Evolutionary conservation across 306 rosid species (phyloP), one percentile per base, ranked within the genome.

Genomic region (Cyclanthera cordifolia): DNA sequence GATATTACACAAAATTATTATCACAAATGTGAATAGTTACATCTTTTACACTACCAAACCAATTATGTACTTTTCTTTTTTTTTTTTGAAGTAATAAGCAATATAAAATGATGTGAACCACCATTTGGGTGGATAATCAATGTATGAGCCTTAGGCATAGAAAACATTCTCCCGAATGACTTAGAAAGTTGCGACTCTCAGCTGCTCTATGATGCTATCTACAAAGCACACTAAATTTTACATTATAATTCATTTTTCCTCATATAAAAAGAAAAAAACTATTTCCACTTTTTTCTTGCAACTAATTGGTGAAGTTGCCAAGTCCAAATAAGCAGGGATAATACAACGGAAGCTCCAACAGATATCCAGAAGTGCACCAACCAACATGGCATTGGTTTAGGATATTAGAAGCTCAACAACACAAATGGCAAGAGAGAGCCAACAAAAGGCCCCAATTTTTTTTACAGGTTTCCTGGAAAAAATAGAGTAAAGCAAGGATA

Each of bases 361-460:
- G 86, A 78, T 46, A 77, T 72, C 99, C 99, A 94, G 52, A 86
- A 82, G 1, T 79, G 72, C 69, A 76, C 84, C 67, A 94, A 73
- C 99, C 99, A 94, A 37, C 79, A 54, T 19, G 97, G 96, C 99
- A 94, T 94, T 59, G 95, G 52, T 56, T 86, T 94, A 0, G 95
- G 97, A 77, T 94, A 94, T 94, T 67, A 94, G 88, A 85, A 94
- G 97, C 76, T 94, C 99, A 1, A 94, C 85, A 8, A 94, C 85
- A 76, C 99, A 94, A 64, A 94, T 94, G 15, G 97, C 99, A 6
- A 90, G 83, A 20, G 99, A 94, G 56, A 94, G 95, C 99, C 99
- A 94, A 83, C 99, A 94, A 80, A 90, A 87, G 32, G 99, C 90
- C 51, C 99, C 99, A 53, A 94, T 96, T 80, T 94, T 94, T 73